These are phyloP conservation scores for Prunus padus DNA, from an alignment of 306 rosid genomes.

Conservation along the genomic window DNA sequence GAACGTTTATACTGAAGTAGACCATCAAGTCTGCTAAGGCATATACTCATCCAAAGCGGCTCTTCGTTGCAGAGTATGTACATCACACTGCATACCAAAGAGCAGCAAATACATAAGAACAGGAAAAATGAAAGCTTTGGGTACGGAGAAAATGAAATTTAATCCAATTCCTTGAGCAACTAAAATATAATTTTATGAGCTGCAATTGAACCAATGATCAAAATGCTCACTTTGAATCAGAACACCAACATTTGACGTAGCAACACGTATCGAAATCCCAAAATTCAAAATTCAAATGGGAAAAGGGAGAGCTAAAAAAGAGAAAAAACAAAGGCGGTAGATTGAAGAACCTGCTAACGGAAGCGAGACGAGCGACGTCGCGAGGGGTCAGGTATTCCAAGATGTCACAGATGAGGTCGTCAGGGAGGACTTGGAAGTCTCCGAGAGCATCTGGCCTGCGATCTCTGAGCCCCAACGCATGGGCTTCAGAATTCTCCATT, in stretches of 20 bases:
- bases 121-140: too few relatives aligned
- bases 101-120: neutral
- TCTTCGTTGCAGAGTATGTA: conserved; percentile 88
- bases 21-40: conserved; percentile 59
- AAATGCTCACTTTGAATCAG: neutral
- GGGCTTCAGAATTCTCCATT: conserved; percentile 43
- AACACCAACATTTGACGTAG: neutral
- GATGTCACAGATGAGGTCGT: conserved; percentile 69
- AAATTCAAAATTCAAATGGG: neutral
- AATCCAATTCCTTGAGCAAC: neutral
- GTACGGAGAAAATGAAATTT: neutral
- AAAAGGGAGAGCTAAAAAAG: neutral
- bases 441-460: conserved; percentile 84
- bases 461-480: conserved; percentile 37
- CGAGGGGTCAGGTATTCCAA: conserved; percentile 67
- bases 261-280: neutral
- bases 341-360: conserved; percentile 74
- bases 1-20: conserved; percentile 73
- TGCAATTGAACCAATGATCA: neutral
- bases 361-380: conserved; percentile 72
- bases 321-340: neutral
- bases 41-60: conserved; percentile 82
- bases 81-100: conserved; percentile 65
- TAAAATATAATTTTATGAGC: neutral
- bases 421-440: conserved; percentile 70